Conservation (phyloP, 176 grass and related monocot genomes). For the Phragmites australis region DNA sequence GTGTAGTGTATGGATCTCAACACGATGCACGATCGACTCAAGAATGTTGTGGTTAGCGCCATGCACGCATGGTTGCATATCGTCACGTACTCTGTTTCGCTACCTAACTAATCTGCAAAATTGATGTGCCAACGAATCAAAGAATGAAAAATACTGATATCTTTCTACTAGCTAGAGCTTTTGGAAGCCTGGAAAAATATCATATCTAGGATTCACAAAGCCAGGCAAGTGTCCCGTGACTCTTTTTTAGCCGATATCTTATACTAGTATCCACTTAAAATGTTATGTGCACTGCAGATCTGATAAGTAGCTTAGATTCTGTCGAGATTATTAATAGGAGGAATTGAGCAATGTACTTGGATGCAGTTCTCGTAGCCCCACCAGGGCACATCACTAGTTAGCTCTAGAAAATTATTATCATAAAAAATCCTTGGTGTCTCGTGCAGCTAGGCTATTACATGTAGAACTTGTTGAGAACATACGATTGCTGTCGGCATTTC, state of each 20-base stretch:
- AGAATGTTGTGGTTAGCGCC: too few species aligned
- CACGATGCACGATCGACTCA: too few species aligned
- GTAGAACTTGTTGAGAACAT: background rate
- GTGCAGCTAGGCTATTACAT: background rate
- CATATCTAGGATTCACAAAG: too few species aligned
- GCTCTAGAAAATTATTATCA: background rate
- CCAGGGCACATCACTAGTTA: background rate
- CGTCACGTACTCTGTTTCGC: too few species aligned
- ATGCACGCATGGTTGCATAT: too few species aligned
- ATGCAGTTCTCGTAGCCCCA: background rate
- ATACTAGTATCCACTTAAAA: background rate
- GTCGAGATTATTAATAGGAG: background rate
- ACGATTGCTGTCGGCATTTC: background rate
- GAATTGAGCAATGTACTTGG: background rate
- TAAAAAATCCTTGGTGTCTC: background rate
- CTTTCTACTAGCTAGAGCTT: too few species aligned
- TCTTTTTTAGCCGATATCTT: background rate
- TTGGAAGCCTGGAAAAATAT: too few species aligned
- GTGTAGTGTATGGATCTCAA: too few species aligned
- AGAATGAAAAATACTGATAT: background rate
- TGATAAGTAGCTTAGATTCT: background rate
- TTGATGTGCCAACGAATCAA: constrained; percentile 15
- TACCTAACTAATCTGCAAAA: background rate
- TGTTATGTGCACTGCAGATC: background rate
- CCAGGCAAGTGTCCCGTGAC: too few species aligned